phyloP scores from a whole-genome alignment of 2,329 filamentous ascomycete genomes.

The Aureobasidium uvarum region DNA sequence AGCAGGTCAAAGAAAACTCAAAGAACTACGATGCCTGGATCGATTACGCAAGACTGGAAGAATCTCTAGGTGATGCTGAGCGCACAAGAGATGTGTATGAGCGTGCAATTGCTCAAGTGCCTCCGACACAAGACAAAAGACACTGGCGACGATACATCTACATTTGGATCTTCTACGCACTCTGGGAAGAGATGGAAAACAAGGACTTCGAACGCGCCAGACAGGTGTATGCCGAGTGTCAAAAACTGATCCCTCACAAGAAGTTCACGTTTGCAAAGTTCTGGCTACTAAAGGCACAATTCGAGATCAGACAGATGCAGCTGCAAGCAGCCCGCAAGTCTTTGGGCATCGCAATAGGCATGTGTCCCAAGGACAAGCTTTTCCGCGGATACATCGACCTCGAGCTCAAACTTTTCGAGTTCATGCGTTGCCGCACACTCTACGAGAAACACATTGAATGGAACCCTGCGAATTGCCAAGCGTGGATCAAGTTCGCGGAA shows the following conservation, averaged over 20 bases:
- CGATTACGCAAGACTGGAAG: constrained; percentile 88
- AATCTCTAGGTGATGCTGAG: constrained; percentile 76
- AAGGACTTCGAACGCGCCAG: constrained; percentile 74
- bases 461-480: constrained; percentile 85
- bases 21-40: constrained; percentile 99
- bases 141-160: constrained; percentile 98
- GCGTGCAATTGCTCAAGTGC: constrained; percentile 89
- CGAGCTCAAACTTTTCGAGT: constrained; percentile 92
- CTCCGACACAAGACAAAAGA: constrained; percentile 91
- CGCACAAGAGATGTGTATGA: constrained; percentile 92
- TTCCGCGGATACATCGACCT: constrained; percentile 93
- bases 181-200: constrained; percentile 88
- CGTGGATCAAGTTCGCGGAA: constrained; percentile 96
- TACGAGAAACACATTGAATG: constrained; percentile 94
- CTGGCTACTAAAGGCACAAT: constrained; percentile 91
- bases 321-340: constrained; percentile 80
- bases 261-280: constrained; percentile 97
- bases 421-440: constrained; percentile 81
- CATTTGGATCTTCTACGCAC: constrained; percentile 94
- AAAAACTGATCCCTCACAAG: constrained; percentile 88
- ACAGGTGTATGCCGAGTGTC: constrained; percentile 86
- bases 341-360: constrained; percentile 83
- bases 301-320: constrained; percentile 85
- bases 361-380: constrained; percentile 93
- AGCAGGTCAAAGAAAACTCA: constrained; percentile 87